Base-by-base conservation (phyloP, 1,284 basidiomycete species). In the Malassezia globosa region DNA sequence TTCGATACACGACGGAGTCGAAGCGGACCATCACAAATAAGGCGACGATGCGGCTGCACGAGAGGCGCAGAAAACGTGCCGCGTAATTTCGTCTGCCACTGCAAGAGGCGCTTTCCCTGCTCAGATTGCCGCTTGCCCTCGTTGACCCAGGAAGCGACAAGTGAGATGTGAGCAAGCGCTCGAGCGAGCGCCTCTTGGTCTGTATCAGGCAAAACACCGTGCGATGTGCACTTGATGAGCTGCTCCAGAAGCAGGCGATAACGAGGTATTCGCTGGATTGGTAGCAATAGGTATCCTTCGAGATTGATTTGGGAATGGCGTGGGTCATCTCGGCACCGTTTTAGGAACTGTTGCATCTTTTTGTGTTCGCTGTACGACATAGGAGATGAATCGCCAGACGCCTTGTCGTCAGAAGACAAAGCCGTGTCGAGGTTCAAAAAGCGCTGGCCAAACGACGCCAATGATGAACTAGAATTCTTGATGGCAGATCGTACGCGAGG, bases 251-350 rank as follows among this genome's bases (percentile, higher is more conserved):
- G 76, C 53, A 99, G 75, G 60, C 85, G 82, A 75, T 99, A 99
- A 18, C 92, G 82, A 11, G 94, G 94, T 64, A 99, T 85, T 41
- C 92, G 82, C 72, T 99, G 92, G 21, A 99, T 84, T 27, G 92
- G 92, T 36, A 97, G 79, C 5, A 97, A 78, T 23, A 97, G 75
- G 72, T 97, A 97, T 7, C 84, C 85, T 75, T 97, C 90, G 58
- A 97, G 74, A 68, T 89, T 95, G 55, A 99, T 79, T 72, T 97
- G 94, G n/a, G 85, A 85, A 73, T 97, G 94, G 33, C 82, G 78
- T 3, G 88, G 88, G 46, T 75, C 64, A 1, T 62, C 56, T 22
- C 69, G 64, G 54, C 70, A 72, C 14, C 54, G 57, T 52, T 67
- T 64, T 53, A 73, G 55, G 48, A 69, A 71, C 7, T 54, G 49